A percentile compares a stretch with the other conserved stretches of the same genome.
Conservation (phyloP, 768 basidiomycete species). For the Phaeotremella skinneri region DNA sequence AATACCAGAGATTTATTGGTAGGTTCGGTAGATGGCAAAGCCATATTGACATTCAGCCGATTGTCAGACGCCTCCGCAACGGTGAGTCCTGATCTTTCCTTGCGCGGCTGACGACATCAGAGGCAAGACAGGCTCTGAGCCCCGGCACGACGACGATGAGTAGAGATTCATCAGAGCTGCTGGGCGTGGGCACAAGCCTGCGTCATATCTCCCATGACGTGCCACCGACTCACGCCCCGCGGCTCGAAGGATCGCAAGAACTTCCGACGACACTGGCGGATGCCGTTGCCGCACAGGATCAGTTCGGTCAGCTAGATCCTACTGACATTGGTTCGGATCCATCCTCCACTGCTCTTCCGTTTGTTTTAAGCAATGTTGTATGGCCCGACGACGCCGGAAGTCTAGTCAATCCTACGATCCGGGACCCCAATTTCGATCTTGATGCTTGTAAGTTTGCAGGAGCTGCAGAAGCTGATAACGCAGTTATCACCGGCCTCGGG, state of each 20-base stretch:
- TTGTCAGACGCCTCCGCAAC: background rate
- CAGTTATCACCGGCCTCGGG: background rate
- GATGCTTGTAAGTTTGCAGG: background rate
- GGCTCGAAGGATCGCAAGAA: background rate
- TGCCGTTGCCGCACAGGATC: background rate
- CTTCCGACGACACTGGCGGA: background rate
- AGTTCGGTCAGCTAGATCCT: background rate
- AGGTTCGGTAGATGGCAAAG: background rate
- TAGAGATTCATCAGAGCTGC: background rate
- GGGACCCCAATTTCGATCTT: background rate
- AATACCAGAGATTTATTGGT: constrained; percentile 1
- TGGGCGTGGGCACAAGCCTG: background rate
- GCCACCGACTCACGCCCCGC: background rate
- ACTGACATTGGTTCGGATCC: background rate
- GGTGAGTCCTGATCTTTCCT: background rate
- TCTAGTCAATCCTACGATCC: background rate
- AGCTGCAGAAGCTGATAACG: background rate
- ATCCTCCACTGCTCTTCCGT: background rate
- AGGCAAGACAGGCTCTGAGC: constrained; percentile 1
- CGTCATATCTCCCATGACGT: background rate
- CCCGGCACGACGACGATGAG: background rate
- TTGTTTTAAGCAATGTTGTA: background rate
- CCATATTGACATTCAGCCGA: background rate
- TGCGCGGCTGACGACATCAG: too few relatives aligned
- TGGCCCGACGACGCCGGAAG: background rate